phyloP scores from a whole-genome alignment of 2,329 filamentous ascomycete genomes.

The Fusarium torulosum region DNA sequence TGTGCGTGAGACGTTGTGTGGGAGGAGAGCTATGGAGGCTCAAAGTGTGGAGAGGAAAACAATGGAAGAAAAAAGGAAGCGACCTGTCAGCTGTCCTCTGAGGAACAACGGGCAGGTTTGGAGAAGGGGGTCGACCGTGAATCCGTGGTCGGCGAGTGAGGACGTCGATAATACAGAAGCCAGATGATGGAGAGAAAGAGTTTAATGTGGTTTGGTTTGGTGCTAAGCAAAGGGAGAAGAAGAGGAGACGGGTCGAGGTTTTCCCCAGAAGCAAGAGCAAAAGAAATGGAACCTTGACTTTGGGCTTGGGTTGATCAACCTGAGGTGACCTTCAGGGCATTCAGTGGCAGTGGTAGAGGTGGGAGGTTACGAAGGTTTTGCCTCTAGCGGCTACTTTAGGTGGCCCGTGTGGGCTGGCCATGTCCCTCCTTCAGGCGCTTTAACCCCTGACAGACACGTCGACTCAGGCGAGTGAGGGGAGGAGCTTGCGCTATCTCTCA shows the following conservation, averaged over 20 bases:
- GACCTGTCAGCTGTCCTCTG: slow-evolving; percentile 57
- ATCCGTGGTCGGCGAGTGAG: slow-evolving; percentile 49
- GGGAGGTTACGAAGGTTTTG: slow-evolving; percentile 56
- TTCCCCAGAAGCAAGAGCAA: slow-evolving; percentile 54
- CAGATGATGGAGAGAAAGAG: slow-evolving; percentile 47
- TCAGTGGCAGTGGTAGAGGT: slow-evolving; percentile 34
- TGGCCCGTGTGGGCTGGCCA: slow-evolving; percentile 33
- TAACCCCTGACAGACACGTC: slow-evolving; percentile 31
- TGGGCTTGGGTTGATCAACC: slow-evolving; percentile 41
- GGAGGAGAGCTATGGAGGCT: slow-evolving; percentile 48
- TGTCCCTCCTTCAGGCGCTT: slow-evolving; percentile 27
- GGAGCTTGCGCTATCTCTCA: slow-evolving; percentile 25
- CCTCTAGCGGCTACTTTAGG: slow-evolving; percentile 48
- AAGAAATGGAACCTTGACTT: slow-evolving; percentile 45
- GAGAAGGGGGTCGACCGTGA: slow-evolving; percentile 50
- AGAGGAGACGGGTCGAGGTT: slow-evolving; percentile 54
- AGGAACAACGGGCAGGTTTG: slow-evolving; percentile 51
- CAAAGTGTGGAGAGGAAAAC: slow-evolving; percentile 50
- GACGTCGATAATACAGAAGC: slow-evolving; percentile 48
- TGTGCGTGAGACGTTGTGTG: slow-evolving; percentile 39
- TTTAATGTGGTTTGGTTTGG: slow-evolving; percentile 38
- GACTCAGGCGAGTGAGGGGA: slow-evolving; percentile 3
- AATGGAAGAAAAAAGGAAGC: slow-evolving; percentile 40
- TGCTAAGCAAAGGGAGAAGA: slow-evolving; percentile 50
- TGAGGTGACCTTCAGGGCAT: slow-evolving; percentile 37